Base-by-base conservation (phyloP, 208 protist species). In the Acanthamoeba polyphaga region DNA sequence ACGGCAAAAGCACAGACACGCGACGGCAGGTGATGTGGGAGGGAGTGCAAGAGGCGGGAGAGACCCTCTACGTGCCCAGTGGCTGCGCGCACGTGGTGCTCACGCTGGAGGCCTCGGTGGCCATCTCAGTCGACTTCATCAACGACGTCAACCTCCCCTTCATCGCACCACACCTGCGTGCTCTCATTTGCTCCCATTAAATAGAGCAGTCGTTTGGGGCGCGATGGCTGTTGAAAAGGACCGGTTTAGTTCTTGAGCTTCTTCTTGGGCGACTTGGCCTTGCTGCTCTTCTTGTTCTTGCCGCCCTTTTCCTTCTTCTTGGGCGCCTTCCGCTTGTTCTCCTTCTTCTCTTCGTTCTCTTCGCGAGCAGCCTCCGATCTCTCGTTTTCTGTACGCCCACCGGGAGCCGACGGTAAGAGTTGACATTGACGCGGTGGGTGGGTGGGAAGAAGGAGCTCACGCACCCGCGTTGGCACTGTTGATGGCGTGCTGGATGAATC, bases 241-340 rank as follows among this genome's bases (percentile, higher is more conserved):
- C 43, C 43, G 6, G 62, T n/a, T 82, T 51, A 82, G 38, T 82
- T 82, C 74, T 82, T 82, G 32, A 34, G n/a, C 74, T 82, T 82
- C 43, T 82, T 82, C 74, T 82, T 82, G 34, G 74, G 74, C 10
- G 74, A 82, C 74, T 82, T 82, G 0, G 74, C 43, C 32, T 82
- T 82, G 43, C 22, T 82, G 43, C 24, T 34, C 43, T 82, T 82
- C 38, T 38, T 72, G 66, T 22, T 80, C 70, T 80, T 80, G 24
- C 9, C 32, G 24, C 32, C 53, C 74, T 82, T 82, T n/a, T 82
- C 46, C 74, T 82, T 82, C 74, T 82, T 82, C 74, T 82, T 82
- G 32, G 43, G 43, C 9, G 74, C 74, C 38, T 82, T 82, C 13
- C 74, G 74, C 13, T 82, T 82, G 74, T 82, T 82, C 34, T 82